phyloP scores from a whole-genome alignment of 108 stramenopile genomes.

The Pseudonitzschia pungens region DNA sequence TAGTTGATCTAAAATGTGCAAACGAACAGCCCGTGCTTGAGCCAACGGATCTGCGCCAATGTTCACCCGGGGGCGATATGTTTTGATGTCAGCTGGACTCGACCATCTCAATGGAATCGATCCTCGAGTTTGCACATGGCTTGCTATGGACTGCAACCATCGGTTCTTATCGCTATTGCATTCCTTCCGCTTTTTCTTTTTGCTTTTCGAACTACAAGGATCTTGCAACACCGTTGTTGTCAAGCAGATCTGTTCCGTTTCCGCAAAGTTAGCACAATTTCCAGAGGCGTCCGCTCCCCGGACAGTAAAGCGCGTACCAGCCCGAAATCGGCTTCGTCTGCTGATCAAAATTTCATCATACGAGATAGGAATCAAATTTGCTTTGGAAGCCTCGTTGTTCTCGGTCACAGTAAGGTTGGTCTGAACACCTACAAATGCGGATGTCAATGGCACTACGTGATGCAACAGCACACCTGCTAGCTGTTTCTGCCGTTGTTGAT shows the following conservation, averaged over 20 bases:
- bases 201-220: neutral
- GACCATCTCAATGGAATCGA: conserved; percentile 94
- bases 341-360: conserved; percentile 87
- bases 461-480: conserved; percentile 40
- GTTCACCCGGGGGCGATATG: conserved; percentile 84
- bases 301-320: conserved; percentile 92
- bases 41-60: conserved; percentile 81
- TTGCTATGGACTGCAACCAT: conserved; percentile 19
- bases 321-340: conserved; percentile 83
- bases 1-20: conserved; percentile 72
- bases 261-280: conserved; percentile 92
- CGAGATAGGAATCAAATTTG: neutral
- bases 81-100: conserved; percentile 85
- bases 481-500: conserved; percentile 5
- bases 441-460: conserved; percentile 80
- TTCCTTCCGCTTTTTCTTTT: neutral
- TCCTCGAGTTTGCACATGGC: conserved; percentile 91
- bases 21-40: conserved; percentile 69
- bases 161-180: neutral
- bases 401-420: conserved; percentile 34
- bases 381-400: conserved; percentile 9
- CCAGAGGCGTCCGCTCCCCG: conserved; percentile 92
- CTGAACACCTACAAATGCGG: conserved; percentile 88
- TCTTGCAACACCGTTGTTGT: conserved; percentile 4
- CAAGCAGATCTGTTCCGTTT: conserved; percentile 91